Base-by-base conservation (phyloP, 2,329 filamentous ascomycete species). In the Ceratocystis cubensis region DNA sequence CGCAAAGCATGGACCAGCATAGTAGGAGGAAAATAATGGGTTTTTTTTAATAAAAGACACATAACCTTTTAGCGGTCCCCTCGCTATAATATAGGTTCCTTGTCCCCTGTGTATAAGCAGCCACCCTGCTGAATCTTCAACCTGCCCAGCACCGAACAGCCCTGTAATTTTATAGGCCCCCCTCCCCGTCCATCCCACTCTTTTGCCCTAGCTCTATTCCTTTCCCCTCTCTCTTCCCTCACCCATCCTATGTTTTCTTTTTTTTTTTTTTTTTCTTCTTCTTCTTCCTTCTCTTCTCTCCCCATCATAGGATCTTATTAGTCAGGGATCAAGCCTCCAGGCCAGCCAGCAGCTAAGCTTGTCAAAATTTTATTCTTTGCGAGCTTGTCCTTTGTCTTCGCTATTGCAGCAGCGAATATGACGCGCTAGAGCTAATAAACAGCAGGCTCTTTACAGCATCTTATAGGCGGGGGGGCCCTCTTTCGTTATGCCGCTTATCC, bases 1-100 rank as follows among this genome's bases (percentile, higher is more conserved):
- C 50, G 22, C 22, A 57, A 57, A 57, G 50, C 50, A 57, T 57
- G 50, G 50, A 57, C 50, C 50, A 57, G 50, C 50, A 57, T 57
- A 57, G 50, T 8, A 50, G 6, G 2, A 7, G 17, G 17, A n/a
- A 22, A 50, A 20, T 20, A 50, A 50, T 8, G 5, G 1, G 0
- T 3, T 50, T 50, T 50, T n/a, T 33, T 33, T 33, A 22, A 22
- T 22, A 22, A 22, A 22, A 22, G 25, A 37, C 33, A 37, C 33
- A 37, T 10, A 37, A 8, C 8, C 33, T 8, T 37, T 3, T 50
- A 20, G 46, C 6, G n/a, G 46, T 22, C 20, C 46, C 46, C 46
- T 22, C 17, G n/a, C 46, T 50, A 22, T 50, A 50, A 50, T 50
- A 50, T n/a, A 50, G 46, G 46, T 37, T 37, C 15, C 17, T 8